Conservation (phyloP, 352 stramenopile genomes). For the Paralagenidium karlingii region DNA sequence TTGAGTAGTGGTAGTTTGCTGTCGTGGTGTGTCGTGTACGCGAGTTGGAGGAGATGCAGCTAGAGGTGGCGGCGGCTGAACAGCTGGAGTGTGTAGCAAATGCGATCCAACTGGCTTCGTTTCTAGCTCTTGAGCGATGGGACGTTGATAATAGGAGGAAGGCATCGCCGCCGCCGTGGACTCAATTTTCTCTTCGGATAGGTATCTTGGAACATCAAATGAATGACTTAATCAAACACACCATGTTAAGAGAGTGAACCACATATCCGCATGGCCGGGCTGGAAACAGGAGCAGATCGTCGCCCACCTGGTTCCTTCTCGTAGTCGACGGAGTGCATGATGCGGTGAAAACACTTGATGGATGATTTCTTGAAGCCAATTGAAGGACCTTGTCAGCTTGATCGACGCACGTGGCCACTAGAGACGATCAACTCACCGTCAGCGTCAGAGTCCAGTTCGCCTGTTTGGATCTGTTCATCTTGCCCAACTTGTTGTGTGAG, state of each 20-base stretch:
- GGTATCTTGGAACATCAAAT: constrained; percentile 4
- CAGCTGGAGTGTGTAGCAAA: no score
- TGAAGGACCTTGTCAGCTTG: no score
- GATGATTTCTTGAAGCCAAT: constrained; percentile 38
- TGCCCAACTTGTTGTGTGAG: constrained; percentile 35
- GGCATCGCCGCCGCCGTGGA: neutral
- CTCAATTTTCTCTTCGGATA: neutral
- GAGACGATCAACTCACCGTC: constrained; percentile 11
- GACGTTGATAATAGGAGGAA: no score
- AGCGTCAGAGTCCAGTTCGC: constrained; percentile 21
- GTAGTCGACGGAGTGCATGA: constrained; percentile 19
- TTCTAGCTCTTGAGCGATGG: no score
- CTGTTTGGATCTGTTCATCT: constrained; percentile 17
- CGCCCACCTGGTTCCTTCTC: constrained; percentile 29
- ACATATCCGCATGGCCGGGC: no score
- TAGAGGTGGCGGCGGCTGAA: no score
- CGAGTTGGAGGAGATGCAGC: no score
- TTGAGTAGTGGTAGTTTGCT: no score
- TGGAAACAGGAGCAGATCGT: no score
- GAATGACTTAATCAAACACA: neutral
- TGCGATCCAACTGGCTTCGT: no score
- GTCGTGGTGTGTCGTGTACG: no score
- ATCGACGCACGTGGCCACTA: neutral
- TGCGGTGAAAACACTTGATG: constrained; percentile 55
- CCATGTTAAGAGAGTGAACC: constrained; percentile 5